Base-by-base conservation (phyloP, 2,329 filamentous ascomycete genomes). In the Camillea tinctor region DNA sequence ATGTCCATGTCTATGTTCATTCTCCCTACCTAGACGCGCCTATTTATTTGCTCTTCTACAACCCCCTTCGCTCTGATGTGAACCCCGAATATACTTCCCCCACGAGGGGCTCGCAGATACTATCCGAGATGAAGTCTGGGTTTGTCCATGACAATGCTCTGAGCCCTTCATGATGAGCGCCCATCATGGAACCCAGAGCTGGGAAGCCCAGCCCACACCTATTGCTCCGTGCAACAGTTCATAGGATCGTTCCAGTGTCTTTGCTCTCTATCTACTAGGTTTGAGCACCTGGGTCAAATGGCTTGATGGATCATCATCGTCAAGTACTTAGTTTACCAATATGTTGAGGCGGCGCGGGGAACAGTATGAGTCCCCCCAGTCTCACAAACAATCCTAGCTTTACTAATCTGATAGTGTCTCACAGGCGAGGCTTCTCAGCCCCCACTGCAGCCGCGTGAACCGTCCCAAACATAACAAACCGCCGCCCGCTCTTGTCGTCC, bases 401-500 rank as follows among this genome's bases (percentile, higher is more conserved):
- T 30, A 11, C n/a, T n/a, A n/a, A n/a, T 30, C 26, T 30, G 26
- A 30, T 11, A 30, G 11, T 44, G 36, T 44, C 6, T 44, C n/a
- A 2, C 36, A 44, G 36, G n/a, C 36, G 36, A 44, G 36, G 2
- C 36, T 11, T 11, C 36, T 44, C n/a, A 4, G 36, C 36, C 36
- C 17, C 36, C 17, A 44, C 36, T 2, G 36, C 11, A 44, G 36
- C 36, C 36, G 17, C 26, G 26, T 11, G 26, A n/a, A 30, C 26
- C 26, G 7, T 4, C 26, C 7, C 26, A 7, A 30, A 7, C 26
- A 30, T 30, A 30, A 30, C 48, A 17, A 40, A 19, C 17, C 20
- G 48, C 21, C 24, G 19, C 21, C 20, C 7, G 6, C 20, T 9
- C 17, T 5, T 20, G 52, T 73, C 57, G 74, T 76, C 77, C 76